Conservation (phyloP, 2,329 filamentous ascomycete genomes). For the Periglandula ipomoeae region DNA sequence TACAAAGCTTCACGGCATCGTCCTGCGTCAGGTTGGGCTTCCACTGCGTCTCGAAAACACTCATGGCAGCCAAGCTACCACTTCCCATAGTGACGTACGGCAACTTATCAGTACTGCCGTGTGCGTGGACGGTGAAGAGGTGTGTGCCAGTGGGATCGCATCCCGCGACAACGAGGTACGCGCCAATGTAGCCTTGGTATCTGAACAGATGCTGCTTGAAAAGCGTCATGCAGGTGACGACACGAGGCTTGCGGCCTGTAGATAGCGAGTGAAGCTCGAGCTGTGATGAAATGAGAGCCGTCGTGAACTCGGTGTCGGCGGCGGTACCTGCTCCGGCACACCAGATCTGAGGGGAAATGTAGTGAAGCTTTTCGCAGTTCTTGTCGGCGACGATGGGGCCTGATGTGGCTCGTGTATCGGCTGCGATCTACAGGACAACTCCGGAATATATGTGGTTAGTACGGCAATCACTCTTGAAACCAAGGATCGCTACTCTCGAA, state of each 20-base stretch:
- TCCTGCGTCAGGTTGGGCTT: constrained; percentile 67
- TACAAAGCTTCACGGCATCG: constrained; percentile 72
- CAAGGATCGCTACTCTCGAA: not conserved
- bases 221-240: constrained; percentile 98
- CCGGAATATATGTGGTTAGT: not conserved
- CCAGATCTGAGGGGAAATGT: constrained; percentile 98
- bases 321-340: constrained; percentile 96
- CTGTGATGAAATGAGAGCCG: constrained; percentile 95
- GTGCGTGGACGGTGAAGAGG: constrained; percentile 96
- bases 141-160: constrained; percentile 92
- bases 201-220: constrained; percentile 99
- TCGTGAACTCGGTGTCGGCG: constrained; percentile 98
- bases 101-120: constrained; percentile 96
- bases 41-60: constrained; percentile 96
- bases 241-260: constrained; percentile 90
- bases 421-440: constrained; percentile 62
- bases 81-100: constrained; percentile 99
- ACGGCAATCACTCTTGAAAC: not conserved
- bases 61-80: constrained; percentile 93
- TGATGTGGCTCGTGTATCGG: constrained; percentile 94
- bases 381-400: constrained; percentile 99
- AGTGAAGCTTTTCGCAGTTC: constrained; percentile 99
- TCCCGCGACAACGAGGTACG: constrained; percentile 93
- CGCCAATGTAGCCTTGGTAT: constrained; percentile 95
- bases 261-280: constrained; percentile 95